Base-by-base conservation (phyloP, 2,329 filamentous ascomycete genomes). In the Alternaria gansuensis region DNA sequence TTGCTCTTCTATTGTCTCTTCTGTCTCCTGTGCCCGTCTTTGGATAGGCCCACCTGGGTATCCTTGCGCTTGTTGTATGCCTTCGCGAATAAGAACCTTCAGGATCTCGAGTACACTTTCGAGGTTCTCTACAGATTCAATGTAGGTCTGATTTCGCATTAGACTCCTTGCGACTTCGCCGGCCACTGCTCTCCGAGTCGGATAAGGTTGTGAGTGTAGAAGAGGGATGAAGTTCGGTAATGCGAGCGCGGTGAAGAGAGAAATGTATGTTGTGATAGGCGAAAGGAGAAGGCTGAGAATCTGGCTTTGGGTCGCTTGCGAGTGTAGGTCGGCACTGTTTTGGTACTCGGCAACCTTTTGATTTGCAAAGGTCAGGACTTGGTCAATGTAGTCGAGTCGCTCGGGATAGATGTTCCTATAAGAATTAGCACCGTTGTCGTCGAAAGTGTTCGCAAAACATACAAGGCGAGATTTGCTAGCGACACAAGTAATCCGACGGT, bases 1-100 rank as follows among this genome's bases (percentile, higher is more conserved):
- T 82, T 99, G 95, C 80, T 99, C 95, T 78, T 99, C 94, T 72
- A 98, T 88, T 0, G 94, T 98, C 81, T 99, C 96, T 62, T 99
- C 95, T 0, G 95, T 98, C 81, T 99, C 96, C 45, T 86, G 82
- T 21, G 87, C 86, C 62, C 92, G 88, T 63, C 92, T 85, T 72
- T 94, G 91, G 13, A 83, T 80, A 5, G 90, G 87, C 37, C 90
- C 87, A 3, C 92, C 91, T 0, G 93, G 89, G 70, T 97, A 97
- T 29, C 92, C 92, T 45, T 88, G 85, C n/a, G 91, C 88, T 53
- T 81, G 77, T 71, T 96, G 93, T 13, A 91, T 89, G 11, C 94
- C 93, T 79, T 99, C 95, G 69, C 93, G 95, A 75, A 99, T 95
- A 34, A 99, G 82, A 0, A 99, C 95, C 67, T 91, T 91, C 49